A percentile compares a stretch with the other conserved stretches of the same genome.
These are phyloP conservation scores for Yamadazyma triangularis DNA, from an alignment of 1,139 yeast genomes.

Conservation along the genomic window DNA sequence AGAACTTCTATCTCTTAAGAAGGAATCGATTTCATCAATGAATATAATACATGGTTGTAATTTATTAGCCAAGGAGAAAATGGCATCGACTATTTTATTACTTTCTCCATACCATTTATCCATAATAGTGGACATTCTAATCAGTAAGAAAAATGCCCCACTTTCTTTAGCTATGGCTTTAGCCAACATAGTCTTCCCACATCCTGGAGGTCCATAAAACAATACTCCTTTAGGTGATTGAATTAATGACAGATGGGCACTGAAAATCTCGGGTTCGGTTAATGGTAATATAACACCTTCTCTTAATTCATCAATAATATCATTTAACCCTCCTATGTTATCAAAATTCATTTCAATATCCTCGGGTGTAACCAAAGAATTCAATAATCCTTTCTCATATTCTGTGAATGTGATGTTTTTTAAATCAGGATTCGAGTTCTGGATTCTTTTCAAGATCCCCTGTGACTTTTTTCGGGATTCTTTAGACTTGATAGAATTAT, in stretches of 20 bases:
- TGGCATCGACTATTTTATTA: conserved; percentile 89
- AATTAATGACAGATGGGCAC: conserved; percentile 58
- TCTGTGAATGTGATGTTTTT: conserved; percentile 55
- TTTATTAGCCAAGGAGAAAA: conserved; percentile 84
- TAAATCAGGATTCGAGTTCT: conserved; percentile 55
- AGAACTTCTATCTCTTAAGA: conserved; percentile 79
- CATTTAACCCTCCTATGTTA: conserved; percentile 87
- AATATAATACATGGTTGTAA: conserved; percentile 92
- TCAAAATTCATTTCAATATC: conserved; percentile 72
- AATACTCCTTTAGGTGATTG: conserved; percentile 95
- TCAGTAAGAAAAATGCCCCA: conserved; percentile 87
- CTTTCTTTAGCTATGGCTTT: conserved; percentile 92
- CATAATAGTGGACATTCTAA: conserved; percentile 91
- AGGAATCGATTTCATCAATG: conserved; percentile 95
- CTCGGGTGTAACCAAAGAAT: conserved; percentile 77
- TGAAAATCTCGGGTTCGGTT: conserved; percentile 65
- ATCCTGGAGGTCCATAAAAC: conserved; percentile 95
- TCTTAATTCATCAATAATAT: conserved; percentile 74
- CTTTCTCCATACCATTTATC: conserved; percentile 99
- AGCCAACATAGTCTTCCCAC: conserved; percentile 97
- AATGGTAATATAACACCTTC: conserved; percentile 89
- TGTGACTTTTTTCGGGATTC: conserved; percentile 68
- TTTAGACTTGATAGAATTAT: conserved; percentile 51
- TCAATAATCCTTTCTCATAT: conserved; percentile 72
- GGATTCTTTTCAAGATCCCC: conserved; percentile 56